These are phyloP conservation scores for Russula compacta DNA, from an alignment of 768 basidiomycete genomes.

Conservation along the genomic window DNA sequence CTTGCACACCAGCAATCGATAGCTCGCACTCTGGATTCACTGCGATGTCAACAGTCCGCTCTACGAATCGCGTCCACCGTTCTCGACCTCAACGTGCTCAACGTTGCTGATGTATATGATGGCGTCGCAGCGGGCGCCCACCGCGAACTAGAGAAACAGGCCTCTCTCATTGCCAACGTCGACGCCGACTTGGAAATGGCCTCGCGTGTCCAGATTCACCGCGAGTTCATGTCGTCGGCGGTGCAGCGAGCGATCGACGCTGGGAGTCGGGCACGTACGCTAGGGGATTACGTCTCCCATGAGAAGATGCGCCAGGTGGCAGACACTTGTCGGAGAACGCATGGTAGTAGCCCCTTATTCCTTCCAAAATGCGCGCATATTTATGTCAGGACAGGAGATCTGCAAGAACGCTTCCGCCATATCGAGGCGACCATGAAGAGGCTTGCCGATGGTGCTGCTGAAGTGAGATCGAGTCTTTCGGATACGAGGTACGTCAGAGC, in stretches of 20 bases:
- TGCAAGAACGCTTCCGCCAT: conserved; percentile 53
- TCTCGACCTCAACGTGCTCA: conserved; percentile 65
- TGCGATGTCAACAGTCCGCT: conserved; percentile 61
- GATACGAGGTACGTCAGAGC: conserved; percentile 11
- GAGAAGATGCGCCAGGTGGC: conserved; percentile 76
- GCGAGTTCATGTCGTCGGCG: conserved; percentile 62
- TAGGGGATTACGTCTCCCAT: conserved; percentile 74
- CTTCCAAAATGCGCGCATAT: not conserved
- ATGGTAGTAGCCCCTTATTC: conserved; percentile 41
- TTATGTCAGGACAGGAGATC: conserved; percentile 1
- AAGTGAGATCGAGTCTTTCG: conserved; percentile 13
- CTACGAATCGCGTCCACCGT: conserved; percentile 62
- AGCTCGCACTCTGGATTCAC: conserved; percentile 39
- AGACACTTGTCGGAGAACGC: conserved; percentile 56
- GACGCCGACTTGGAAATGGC: conserved; percentile 69
- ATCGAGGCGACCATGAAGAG: conserved; percentile 18
- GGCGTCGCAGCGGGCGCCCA: conserved; percentile 45
- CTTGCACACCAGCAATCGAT: conserved; percentile 58
- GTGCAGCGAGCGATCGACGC: conserved; percentile 63
- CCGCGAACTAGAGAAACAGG: conserved; percentile 61
- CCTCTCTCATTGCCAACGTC: conserved; percentile 48
- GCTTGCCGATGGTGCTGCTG: conserved; percentile 17
- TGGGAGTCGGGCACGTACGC: conserved; percentile 56
- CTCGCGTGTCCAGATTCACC: conserved; percentile 54
- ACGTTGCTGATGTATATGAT: conserved; percentile 63